Base-by-base conservation (phyloP, 2,329 filamentous ascomycete species). In the Talaromyces piceae region DNA sequence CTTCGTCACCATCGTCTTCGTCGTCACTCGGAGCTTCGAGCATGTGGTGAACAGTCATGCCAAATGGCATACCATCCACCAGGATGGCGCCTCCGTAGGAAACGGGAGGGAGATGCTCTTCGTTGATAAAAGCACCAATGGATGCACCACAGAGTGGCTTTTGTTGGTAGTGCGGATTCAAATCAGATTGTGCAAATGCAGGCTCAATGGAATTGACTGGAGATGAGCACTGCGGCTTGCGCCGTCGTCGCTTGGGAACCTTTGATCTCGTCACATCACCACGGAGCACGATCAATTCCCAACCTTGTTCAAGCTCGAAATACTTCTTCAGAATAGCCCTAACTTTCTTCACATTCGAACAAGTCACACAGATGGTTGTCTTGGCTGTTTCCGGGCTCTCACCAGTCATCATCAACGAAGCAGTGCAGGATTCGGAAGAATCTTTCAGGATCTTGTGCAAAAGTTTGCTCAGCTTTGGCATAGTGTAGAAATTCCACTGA, bases 11-110 rank as follows among this genome's bases (percentile, higher is more conserved):
- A 1, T 54, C 52, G 8, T 71, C 72, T 12, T 80, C 77, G 41
- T 79, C 77, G 41, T 79, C 76, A 52, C 78, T 79, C 9, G 79
- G 73, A 11, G 73, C 71, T 60, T 96, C 91, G 2, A 97, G 80
- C 83, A 97, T 91, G 67, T 97, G 91, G 63, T 97, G 91, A 0
- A 97, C 91, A 20, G 89, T 96, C 88, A 97, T 93, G 11, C 91
- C 91, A 61, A 90, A 93, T 0, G 88, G 82, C 65, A 86, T 83
- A 50, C 87, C 83, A 63, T 97, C 90, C 1, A 97, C 82, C 27
- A 93, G 73, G 37, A 97, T 82, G 3, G 95, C 78, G 7, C 91
- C 91, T 11, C 91, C 91, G 58, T 95, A 90, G 27, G 89, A 94
- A 3, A 95, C 91, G 2, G 91, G 89, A 5, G 91, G 90, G 2